Evolutionary conservation across 306 rosid genomes (phyloP), one percentile per base, ranked within the genome.

Genomic region (Rosa multiflora): DNA sequence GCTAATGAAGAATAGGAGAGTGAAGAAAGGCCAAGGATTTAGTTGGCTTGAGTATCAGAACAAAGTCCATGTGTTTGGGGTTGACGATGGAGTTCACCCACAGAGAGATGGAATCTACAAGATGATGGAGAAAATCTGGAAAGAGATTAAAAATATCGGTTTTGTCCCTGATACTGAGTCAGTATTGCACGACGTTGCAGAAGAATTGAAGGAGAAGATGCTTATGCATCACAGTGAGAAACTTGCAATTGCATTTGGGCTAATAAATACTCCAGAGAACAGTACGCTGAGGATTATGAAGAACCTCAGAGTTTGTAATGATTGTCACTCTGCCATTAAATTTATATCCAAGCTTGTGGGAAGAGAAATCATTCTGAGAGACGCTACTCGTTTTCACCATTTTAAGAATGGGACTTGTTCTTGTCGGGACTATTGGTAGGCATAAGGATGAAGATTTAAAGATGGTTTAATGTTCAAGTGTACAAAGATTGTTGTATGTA

Each of bases 251-350:
- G 91, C 94, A 48, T 94, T 90, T 77, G 97, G 94, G 67, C 79
- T 91, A 78, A 73, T 94, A 83, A 88, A 80, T 76, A 91, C 97
- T 37, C 94, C 94, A 37, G 91, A 73, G 74, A 79, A 86, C 78
- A 75, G 87, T 11, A 86, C 88, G 10, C 47, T 90, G 78, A 92
- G 96, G 79, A 87, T 94, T 76, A 89, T 86, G 91, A 94, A 94
- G 80, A 94, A 94, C 84, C 97, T 91, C 72, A 91, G 95, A 87
- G 95, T 93, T 61, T 91, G 97, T 77, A 89, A 89, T 82, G 98
- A 94, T 77, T 91, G 93, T 37, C 94, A 94, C 76, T 78, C 91
- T 5, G 97, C 97, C 84, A 91, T 94, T 82, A 91, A 94, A 74
- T 94, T 85, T 83, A 90, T 94, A 71, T 91, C 98, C 83, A 87